A percentile compares a stretch with the other conserved stretches of the same genome.
These are phyloP conservation scores for Powellomyces hirtus DNA, from an alignment of 192 early-diverging fungal genomes.

Conservation along the genomic window DNA sequence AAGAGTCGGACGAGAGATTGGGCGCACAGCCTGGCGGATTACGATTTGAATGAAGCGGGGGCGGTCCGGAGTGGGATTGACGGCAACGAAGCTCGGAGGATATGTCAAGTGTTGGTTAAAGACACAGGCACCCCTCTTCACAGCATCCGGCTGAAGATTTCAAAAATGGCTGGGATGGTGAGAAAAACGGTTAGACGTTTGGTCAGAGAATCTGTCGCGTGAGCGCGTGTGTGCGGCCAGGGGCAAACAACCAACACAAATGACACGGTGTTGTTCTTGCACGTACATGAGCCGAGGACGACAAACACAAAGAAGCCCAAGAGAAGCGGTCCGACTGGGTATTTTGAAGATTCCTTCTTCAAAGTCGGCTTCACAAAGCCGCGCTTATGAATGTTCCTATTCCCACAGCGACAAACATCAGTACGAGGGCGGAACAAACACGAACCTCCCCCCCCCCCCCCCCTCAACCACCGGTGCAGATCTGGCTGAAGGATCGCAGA, in stretches of 20 bases:
- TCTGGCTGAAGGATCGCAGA: too few species aligned
- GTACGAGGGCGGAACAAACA: neutral
- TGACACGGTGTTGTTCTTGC: neutral
- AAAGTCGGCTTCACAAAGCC: constrained; percentile 27
- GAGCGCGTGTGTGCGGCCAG: too few species aligned
- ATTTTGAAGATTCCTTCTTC: constrained; percentile 21
- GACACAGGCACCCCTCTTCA: too few species aligned
- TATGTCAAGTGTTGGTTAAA: too few species aligned
- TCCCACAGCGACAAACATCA: neutral
- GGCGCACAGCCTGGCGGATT: too few species aligned
- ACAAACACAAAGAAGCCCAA: constrained; percentile 31
- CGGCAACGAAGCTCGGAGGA: too few species aligned
- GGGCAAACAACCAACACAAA: neutral
- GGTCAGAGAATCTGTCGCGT: neutral
- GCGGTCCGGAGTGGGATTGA: too few species aligned
- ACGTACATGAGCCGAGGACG: constrained; percentile 26
- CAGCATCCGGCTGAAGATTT: neutral
- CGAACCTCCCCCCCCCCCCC: too few species aligned
- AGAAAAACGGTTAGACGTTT: neutral
- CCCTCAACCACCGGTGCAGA: too few species aligned
- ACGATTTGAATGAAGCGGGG: too few species aligned
- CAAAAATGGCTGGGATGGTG: neutral
- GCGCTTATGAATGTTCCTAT: constrained; percentile 35
- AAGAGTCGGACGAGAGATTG: too few species aligned
- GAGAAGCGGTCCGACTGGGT: constrained; percentile 30